Base-by-base conservation (phyloP, 2,329 filamentous ascomycete genomes). In the Calonectria pauciramosa region DNA sequence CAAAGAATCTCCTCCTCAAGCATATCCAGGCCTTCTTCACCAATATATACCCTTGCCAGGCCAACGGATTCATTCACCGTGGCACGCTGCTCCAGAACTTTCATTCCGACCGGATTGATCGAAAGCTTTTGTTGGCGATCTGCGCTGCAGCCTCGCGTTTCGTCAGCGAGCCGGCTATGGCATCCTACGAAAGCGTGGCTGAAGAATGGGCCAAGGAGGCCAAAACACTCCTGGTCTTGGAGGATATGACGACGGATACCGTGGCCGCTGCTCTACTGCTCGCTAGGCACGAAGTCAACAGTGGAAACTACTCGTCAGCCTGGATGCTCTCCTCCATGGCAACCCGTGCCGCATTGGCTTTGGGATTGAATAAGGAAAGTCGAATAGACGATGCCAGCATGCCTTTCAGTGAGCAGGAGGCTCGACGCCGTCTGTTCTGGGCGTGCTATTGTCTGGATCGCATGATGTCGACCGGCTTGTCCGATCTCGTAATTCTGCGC, bases 401-500 rank as follows among this genome's bases (percentile, higher is more conserved):
- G 44, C 13, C 34, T 4, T 70, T 54, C 47, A 70, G 34, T 28
- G 68, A 70, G 49, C 56, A 54, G 47, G 68, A 70, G 47, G 41
- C 68, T 20, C 49, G 68, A 4, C 68, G 68, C 3, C 68, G 68
- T 23, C 4, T 70, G 11, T 70, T 70, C 34, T 70, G 68, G 68
- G 68, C 68, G 23, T 70, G 68, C 56, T 70, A 70, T 28, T 70
- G 68, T 18, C 59, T 70, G 32, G 68, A 70, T 49, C 68, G 68
- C 13, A 70, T 70, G 68, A 70, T 70, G 68, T 64, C 68, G 13
- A 70, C 68, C 5, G 59, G 68, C 9, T 5, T 65, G 28, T 65
- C 68, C 7, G 68, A 70, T 18, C 34, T 70, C 1, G 32, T 54
- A 2, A 44, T 65, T 13, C 20, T 70, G 28, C 56, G 68, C 1